Conservation (phyloP, 352 stramenopile genomes). For the Pythium sukuiense region DNA sequence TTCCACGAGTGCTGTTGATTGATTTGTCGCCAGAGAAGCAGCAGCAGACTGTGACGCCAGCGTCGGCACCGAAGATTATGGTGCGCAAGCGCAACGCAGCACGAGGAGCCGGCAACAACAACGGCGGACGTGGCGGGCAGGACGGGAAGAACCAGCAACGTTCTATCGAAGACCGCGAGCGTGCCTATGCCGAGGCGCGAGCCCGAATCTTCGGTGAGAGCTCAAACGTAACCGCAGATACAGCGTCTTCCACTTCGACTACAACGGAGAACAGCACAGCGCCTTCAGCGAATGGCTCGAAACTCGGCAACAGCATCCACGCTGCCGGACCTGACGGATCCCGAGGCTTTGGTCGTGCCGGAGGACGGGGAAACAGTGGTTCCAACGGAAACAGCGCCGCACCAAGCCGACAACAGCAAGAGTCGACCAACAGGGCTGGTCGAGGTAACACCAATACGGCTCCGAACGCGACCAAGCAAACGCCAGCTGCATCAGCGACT, state of each 20-base stretch:
- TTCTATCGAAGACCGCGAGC: constrained; percentile 92
- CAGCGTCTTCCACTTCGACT: constrained; percentile 29
- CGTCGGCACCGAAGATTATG: constrained; percentile 92
- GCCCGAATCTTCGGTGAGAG: constrained; percentile 93
- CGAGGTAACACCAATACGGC: neutral
- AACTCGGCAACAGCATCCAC: constrained; percentile 39
- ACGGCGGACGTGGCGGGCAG: constrained; percentile 24
- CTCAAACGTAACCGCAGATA: constrained; percentile 26
- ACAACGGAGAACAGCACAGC: constrained; percentile 8
- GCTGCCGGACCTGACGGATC: constrained; percentile 58
- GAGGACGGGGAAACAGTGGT: constrained; percentile 3
- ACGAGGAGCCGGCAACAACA: constrained; percentile 33
- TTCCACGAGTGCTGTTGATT: constrained; percentile 87
- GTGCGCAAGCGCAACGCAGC: constrained; percentile 69
- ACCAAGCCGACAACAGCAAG: constrained; percentile 3
- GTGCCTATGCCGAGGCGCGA: constrained; percentile 92
- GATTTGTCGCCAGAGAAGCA: constrained; percentile 80
- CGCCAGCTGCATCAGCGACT: neutral
- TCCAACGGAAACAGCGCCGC: neutral
- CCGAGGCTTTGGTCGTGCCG: constrained; percentile 16
- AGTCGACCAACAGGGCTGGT: neutral
- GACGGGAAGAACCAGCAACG: constrained; percentile 50
- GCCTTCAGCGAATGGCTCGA: neutral
- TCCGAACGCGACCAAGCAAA: neutral
- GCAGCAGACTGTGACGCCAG: constrained; percentile 56